These are phyloP conservation scores for Nicotiana benthamiana DNA, from an alignment of 257 asterid genomes.

Conservation along the genomic window DNA sequence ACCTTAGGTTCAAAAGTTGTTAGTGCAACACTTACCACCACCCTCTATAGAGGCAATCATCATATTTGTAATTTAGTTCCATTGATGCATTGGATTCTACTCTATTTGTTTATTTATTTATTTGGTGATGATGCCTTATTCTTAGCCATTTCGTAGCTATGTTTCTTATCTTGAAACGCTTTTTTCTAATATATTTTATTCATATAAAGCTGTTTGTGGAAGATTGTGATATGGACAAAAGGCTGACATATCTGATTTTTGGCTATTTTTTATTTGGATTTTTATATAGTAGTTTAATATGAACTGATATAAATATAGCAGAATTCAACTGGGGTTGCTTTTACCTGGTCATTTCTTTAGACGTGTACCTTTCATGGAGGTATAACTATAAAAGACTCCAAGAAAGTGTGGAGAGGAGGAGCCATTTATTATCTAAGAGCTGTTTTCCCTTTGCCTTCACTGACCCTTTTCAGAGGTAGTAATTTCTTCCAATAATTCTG, in stretches of 20 bases:
- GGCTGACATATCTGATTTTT: not conserved
- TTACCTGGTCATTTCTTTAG: not conserved
- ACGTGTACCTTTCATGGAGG: not conserved
- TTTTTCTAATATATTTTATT: not conserved
- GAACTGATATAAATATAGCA: not conserved
- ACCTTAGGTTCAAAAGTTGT: too few relatives aligned
- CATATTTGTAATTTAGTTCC: not conserved
- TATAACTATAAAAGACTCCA: not conserved
- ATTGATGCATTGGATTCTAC: not conserved
- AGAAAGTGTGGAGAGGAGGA: not conserved
- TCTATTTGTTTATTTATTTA: not conserved
- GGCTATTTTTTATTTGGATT: not conserved
- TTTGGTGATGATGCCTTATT: not conserved
- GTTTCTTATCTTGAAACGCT: not conserved
- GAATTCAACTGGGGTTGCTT: not conserved
- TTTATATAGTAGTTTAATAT: not conserved
- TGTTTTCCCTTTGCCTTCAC: not conserved
- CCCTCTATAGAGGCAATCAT: too few relatives aligned
- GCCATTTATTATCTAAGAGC: not conserved
- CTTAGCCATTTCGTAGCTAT: not conserved
- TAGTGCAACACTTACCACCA: too few relatives aligned
- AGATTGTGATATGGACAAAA: not conserved
- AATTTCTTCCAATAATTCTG: not conserved
- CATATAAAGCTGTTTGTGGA: not conserved
- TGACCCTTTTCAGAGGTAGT: not conserved